Percentiles rank a stretch among this genome's conserved stretches.
Conservation (phyloP, 176 grass and related monocot species). For the Thalia dealbata region DNA sequence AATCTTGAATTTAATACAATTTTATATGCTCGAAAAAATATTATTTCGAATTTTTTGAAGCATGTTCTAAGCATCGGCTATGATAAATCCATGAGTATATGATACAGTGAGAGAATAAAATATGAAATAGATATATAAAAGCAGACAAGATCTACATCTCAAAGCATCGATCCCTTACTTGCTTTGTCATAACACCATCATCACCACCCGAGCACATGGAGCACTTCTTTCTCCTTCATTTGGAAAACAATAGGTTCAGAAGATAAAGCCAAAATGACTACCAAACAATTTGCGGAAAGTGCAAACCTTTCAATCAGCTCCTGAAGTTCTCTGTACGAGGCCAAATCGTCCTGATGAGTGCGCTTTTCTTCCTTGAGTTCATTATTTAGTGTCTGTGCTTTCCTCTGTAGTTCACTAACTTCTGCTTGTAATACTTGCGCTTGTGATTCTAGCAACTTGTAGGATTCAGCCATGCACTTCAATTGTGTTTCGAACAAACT, state of each 20-base stretch:
- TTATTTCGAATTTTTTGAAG: no score
- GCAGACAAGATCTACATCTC: neutral
- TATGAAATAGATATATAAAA: neutral
- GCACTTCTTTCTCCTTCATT: conserved; percentile 42
- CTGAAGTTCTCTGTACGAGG: conserved; percentile 58
- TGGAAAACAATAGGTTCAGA: conserved; percentile 4
- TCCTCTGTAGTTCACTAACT: conserved; percentile 36
- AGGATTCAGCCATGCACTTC: conserved; percentile 89
- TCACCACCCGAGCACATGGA: conserved; percentile 39
- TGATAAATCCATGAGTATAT: neutral
- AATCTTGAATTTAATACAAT: no score
- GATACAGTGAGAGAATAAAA: conserved; percentile 5
- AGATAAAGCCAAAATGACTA: conserved; percentile 2
- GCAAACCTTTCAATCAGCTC: conserved; percentile 73
- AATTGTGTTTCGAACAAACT: conserved; percentile 83
- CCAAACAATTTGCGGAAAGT: conserved; percentile 17
- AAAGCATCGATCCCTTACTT: conserved; percentile 29
- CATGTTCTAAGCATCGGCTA: neutral
- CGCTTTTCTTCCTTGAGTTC: conserved; percentile 67
- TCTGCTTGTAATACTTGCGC: conserved; percentile 63
- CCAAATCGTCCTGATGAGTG: conserved; percentile 57
- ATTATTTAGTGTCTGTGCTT: conserved; percentile 42
- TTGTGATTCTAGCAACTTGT: conserved; percentile 66
- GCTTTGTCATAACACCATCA: conserved; percentile 45
- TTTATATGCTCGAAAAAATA: no score